These are phyloP conservation scores for Acorus gramineus DNA, from an alignment of 106 monocot genomes.

Conservation along the genomic window DNA sequence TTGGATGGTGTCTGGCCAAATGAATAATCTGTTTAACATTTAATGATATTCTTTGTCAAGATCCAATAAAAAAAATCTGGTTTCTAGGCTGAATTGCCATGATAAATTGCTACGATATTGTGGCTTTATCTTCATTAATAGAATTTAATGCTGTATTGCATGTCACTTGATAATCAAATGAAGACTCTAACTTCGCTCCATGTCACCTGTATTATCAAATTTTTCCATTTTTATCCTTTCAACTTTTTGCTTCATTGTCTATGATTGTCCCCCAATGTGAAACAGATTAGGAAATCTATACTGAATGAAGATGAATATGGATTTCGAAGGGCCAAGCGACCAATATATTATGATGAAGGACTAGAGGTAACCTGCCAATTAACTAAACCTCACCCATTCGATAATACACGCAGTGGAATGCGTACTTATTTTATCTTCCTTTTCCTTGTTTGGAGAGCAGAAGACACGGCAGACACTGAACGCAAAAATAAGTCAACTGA, in stretches of 20 bases:
- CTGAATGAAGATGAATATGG: conserved; percentile 85
- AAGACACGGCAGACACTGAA: conserved; percentile 82
- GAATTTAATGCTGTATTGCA: too few species aligned
- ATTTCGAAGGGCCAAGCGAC: conserved; percentile 48
- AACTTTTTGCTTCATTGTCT: not conserved
- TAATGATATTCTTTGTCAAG: too few species aligned
- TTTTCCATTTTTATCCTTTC: not conserved
- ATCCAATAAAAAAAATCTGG: too few species aligned
- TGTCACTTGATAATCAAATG: too few species aligned
- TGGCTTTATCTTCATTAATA: too few species aligned
- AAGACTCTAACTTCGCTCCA: too few species aligned
- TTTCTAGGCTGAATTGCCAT: too few species aligned
- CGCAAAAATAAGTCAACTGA: conserved; percentile 67
- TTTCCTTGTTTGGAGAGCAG: conserved; percentile 29
- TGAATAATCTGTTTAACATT: too few species aligned
- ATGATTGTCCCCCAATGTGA: not conserved
- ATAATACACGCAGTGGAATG: not conserved
- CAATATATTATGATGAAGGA: conserved; percentile 71
- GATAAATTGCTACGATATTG: too few species aligned
- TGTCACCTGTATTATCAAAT: not conserved
- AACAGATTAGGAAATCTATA: conserved; percentile 67
- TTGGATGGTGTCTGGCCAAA: too few species aligned
- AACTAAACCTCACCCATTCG: not conserved
- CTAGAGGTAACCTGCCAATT: conserved; percentile 44
- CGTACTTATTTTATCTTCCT: not conserved